phyloP scores from a whole-genome alignment of 2,329 filamentous ascomycete species.

The Phaeophleospora eucalypticola region DNA sequence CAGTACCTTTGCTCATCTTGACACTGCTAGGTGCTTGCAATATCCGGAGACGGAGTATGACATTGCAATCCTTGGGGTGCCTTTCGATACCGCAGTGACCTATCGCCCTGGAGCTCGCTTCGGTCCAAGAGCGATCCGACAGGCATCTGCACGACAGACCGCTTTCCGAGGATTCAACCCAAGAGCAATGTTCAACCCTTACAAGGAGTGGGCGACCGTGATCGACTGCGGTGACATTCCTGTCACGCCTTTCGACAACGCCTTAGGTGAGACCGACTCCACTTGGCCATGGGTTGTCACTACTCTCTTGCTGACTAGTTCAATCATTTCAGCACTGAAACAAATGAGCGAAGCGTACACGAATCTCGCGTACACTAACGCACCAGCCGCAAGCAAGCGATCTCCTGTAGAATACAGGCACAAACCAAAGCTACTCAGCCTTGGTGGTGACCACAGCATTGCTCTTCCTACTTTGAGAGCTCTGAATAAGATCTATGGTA shows the following conservation, averaged over 20 bases:
- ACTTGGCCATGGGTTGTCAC: no score
- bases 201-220: constrained; percentile 70
- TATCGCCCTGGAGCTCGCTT: constrained; percentile 59
- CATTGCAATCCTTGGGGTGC: constrained; percentile 77
- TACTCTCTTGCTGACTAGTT: no score
- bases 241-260: constrained; percentile 81
- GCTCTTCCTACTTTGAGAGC: constrained; percentile 49
- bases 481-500: constrained; percentile 42
- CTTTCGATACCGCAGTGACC: constrained; percentile 64
- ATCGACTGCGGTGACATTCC: constrained; percentile 91
- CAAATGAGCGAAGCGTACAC: constrained; percentile 82
- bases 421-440: constrained; percentile 44
- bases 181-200: constrained; percentile 78
- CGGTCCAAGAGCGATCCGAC: constrained; percentile 80
- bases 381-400: constrained; percentile 32
- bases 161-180: constrained; percentile 78
- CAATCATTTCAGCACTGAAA: constrained; percentile 64
- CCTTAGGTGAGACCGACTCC: no score
- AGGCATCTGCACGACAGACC: constrained; percentile 76
- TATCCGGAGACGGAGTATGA: constrained; percentile 43
- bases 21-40: constrained; percentile 47
- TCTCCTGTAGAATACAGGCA: constrained; percentile 41
- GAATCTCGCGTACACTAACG: constrained; percentile 56
- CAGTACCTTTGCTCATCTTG: constrained; percentile 43
- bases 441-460: constrained; percentile 50